Percentiles rank a stretch among this genome's conserved stretches.
Conservation (phyloP, 2,329 filamentous ascomycete genomes). For the Aureobasidium musti region DNA sequence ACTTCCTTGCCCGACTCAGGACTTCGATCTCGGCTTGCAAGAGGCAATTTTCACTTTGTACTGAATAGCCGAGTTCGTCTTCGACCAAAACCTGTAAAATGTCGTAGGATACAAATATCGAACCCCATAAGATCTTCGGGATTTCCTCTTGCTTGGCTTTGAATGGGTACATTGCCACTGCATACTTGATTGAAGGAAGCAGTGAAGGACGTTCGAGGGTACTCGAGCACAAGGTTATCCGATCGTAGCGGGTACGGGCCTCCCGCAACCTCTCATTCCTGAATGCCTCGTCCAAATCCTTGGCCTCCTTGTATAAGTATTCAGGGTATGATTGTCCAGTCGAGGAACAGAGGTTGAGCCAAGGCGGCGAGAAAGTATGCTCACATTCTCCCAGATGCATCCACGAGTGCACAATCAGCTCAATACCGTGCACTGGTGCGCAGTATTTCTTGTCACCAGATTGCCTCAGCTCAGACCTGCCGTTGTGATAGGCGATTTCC, state of each 20-base stretch:
- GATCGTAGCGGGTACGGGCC: background rate
- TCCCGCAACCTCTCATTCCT: background rate
- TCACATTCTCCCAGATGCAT: too few species aligned
- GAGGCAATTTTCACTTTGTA: too few species aligned
- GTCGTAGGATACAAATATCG: background rate
- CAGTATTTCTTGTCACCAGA: background rate
- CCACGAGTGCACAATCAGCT: background rate
- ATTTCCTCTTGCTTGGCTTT: background rate
- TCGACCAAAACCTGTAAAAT: background rate
- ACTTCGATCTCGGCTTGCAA: background rate
- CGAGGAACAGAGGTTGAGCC: too few species aligned
- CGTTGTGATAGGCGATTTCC: background rate
- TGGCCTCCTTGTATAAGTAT: background rate
- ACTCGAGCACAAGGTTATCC: too few species aligned
- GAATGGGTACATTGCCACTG: background rate
- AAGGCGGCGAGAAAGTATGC: too few species aligned
- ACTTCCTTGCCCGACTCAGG: background rate
- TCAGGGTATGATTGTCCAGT: too few species aligned
- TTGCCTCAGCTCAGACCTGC: background rate
- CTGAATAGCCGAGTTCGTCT: background rate
- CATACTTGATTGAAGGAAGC: background rate
- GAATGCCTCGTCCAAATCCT: background rate
- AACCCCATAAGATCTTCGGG: background rate
- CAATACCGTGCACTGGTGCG: background rate
- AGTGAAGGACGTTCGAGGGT: background rate